A percentile compares a stretch with the other conserved stretches of the same genome.
phyloP scores from a whole-genome alignment of 768 basidiomycete species.

The Mycena latifolia region DNA sequence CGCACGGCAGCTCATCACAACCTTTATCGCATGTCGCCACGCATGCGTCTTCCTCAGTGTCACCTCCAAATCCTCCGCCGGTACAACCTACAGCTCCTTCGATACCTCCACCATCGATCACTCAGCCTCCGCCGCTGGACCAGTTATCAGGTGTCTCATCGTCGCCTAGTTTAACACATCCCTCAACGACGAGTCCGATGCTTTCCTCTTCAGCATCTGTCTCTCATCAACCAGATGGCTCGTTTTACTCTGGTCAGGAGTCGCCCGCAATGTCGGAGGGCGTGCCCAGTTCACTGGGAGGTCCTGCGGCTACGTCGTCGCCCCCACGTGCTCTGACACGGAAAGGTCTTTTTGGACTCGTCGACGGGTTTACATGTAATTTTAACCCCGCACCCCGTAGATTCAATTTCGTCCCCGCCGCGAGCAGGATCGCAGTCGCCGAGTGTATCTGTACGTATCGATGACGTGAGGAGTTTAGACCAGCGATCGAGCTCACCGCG shows the following conservation, averaged over 20 bases:
- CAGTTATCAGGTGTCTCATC: constrained; percentile 63
- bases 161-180: constrained; percentile 89
- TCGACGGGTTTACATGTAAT: constrained; percentile 37
- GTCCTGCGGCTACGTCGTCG: constrained; percentile 68
- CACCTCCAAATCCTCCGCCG: constrained; percentile 50
- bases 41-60: constrained; percentile 45
- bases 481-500: constrained; percentile 24
- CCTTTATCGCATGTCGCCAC: constrained; percentile 38
- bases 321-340: constrained; percentile 62
- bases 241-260: constrained; percentile 78
- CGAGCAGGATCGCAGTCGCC: constrained; percentile 57
- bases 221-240: constrained; percentile 74
- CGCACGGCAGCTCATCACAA: constrained; percentile 42
- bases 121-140: constrained; percentile 49
- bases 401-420: constrained; percentile 59
- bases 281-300: constrained; percentile 53
- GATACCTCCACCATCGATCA: constrained; percentile 51
- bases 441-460: constrained; percentile 53
- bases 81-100: constrained; percentile 53
- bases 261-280: constrained; percentile 84
- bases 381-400: constrained; percentile 48
- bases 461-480: constrained; percentile 12
- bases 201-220: constrained; percentile 80
- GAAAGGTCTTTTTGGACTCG: constrained; percentile 58
- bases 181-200: constrained; percentile 85